Evolutionary conservation across 2,329 filamentous ascomycete genomes (phyloP).

Genomic region (Teratosphaeria zuluensis): DNA sequence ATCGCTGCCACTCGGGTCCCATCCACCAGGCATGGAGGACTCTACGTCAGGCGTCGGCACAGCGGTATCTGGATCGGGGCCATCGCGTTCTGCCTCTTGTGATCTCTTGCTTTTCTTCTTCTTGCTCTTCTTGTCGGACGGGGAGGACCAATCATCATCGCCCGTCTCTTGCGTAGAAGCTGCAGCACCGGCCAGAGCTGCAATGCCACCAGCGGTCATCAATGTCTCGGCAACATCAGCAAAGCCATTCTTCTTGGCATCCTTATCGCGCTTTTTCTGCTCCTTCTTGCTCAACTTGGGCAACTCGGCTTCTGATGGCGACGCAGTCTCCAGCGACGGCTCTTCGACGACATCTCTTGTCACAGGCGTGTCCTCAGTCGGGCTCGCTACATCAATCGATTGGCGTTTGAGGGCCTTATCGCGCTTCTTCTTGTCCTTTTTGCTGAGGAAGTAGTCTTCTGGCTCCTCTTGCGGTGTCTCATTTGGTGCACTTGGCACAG

Average conservation of each 20-base stretch:
- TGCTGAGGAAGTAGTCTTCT: conserved; percentile 27
- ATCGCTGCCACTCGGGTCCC: conserved; percentile 18
- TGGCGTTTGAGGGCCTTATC: conserved; percentile 28
- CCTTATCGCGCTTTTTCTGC: conserved; percentile 37
- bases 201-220: conserved; percentile 15
- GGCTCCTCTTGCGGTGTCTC: conserved; percentile 1
- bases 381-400: not conserved
- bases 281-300: conserved; percentile 25
- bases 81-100: conserved; percentile 25
- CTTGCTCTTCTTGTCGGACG: conserved; percentile 19
- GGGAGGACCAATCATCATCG: conserved; percentile 14
- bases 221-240: conserved; percentile 20
- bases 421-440: conserved; percentile 42
- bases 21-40: conserved; percentile 19
- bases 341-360: conserved; percentile 3
- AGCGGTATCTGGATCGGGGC: conserved; percentile 16
- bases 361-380: not conserved
- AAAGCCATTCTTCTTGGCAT: conserved; percentile 22
- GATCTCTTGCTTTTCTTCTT: conserved; percentile 30
- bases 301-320: conserved; percentile 16
- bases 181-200: conserved; percentile 10
- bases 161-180: conserved; percentile 9
- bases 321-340: not conserved
- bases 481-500: not conserved
- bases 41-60: conserved; percentile 4